These are phyloP conservation scores for Clausena lansium DNA, from an alignment of 345 rosid genomes.

Conservation along the genomic window DNA sequence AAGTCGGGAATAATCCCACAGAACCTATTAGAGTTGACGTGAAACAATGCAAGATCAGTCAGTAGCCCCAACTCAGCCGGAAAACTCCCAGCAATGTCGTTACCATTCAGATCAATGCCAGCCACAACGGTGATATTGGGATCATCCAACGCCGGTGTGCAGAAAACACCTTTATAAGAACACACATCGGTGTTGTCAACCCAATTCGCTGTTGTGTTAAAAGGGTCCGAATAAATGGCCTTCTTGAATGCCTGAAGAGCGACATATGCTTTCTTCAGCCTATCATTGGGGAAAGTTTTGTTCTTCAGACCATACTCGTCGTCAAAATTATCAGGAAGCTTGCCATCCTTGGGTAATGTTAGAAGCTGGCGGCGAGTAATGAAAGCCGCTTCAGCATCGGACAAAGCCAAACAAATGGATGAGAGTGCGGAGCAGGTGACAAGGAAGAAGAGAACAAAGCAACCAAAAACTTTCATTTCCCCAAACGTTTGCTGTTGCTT, in stretches of 20 bases:
- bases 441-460: slow-evolving; percentile 38
- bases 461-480: slow-evolving; percentile 44
- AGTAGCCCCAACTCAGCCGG: slow-evolving; percentile 66
- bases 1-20: slow-evolving; percentile 77
- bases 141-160: slow-evolving; percentile 67
- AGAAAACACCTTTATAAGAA: slow-evolving; percentile 62
- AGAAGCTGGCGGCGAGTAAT: slow-evolving; percentile 67
- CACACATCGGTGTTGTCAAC: slow-evolving; percentile 65
- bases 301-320: slow-evolving; percentile 28
- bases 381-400: slow-evolving; percentile 51
- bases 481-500: slow-evolving; percentile 25
- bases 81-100: slow-evolving; percentile 79
- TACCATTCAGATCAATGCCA: slow-evolving; percentile 67
- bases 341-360: slow-evolving; percentile 34
- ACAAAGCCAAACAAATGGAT: slow-evolving; percentile 37
- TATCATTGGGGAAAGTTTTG: slow-evolving; percentile 41
- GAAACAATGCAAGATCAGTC: slow-evolving; percentile 62
- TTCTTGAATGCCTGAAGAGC: slow-evolving; percentile 81
- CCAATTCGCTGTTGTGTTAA: slow-evolving; percentile 70
- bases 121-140: slow-evolving; percentile 51
- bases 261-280: slow-evolving; percentile 62
- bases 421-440: slow-evolving; percentile 18
- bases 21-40: slow-evolving; percentile 70
- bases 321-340: slow-evolving; percentile 36
- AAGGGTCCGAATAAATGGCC: slow-evolving; percentile 71